These are phyloP conservation scores for Alternaria sp. DNA, from an alignment of 2,329 filamentous ascomycete species.

Conservation along the genomic window DNA sequence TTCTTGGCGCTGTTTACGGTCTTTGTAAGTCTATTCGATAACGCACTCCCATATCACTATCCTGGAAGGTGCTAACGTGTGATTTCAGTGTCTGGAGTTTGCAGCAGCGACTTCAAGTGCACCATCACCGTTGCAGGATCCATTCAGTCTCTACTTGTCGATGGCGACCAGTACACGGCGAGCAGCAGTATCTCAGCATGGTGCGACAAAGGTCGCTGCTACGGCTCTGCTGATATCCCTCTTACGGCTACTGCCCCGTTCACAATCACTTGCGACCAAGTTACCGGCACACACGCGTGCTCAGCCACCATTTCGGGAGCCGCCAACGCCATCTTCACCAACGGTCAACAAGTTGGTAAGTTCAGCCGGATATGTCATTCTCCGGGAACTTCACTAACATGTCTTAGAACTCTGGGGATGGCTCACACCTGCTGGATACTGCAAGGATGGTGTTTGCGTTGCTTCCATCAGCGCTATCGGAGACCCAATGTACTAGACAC, in stretches of 20 bases:
- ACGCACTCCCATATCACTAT: not conserved
- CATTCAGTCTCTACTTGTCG: conserved; percentile 12
- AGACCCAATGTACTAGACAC: conserved; percentile 14
- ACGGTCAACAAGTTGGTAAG: conserved; percentile 12
- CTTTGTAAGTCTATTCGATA: conserved; percentile 3
- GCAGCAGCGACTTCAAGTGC: conserved; percentile 4
- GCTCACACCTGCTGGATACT: conserved; percentile 12
- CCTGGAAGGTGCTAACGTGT: not conserved
- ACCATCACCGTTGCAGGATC: conserved; percentile 11
- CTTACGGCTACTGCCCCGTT: conserved; percentile 13
- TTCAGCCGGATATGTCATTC: not conserved
- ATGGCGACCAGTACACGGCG: conserved; percentile 11
- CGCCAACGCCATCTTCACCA: conserved; percentile 8
- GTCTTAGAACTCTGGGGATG: conserved; percentile 10
- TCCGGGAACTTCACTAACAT: not conserved
- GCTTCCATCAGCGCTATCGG: conserved; percentile 10
- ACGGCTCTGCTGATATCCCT: conserved; percentile 4
- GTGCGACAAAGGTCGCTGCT: conserved; percentile 10
- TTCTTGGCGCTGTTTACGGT: conserved; percentile 2
- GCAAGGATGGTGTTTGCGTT: conserved; percentile 8
- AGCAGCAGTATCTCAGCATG: conserved; percentile 4
- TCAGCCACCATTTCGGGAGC: conserved; percentile 11
- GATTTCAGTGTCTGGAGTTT: conserved; percentile 6
- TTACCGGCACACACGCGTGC: conserved; percentile 2
- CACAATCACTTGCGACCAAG: conserved; percentile 9